Conservation (phyloP, 768 basidiomycete genomes). For the Gelatoporia subvermispora region DNA sequence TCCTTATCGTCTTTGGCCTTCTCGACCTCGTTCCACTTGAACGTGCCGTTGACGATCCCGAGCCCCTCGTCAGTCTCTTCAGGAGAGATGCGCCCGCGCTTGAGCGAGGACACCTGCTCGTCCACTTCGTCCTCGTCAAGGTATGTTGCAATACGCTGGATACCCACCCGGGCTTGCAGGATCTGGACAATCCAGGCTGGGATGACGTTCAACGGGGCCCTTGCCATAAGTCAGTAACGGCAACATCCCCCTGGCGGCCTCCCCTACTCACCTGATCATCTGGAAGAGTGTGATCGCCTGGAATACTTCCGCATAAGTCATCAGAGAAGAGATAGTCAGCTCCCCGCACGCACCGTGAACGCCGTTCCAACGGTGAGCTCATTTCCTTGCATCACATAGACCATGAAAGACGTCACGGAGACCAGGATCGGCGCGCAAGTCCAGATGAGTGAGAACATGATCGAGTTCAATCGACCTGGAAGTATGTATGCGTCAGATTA, state of each 20-base stretch:
- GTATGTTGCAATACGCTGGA: slow-evolving; percentile 57
- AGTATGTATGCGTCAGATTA: background rate
- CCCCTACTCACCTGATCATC: slow-evolving; percentile 63
- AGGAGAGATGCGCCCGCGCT: slow-evolving; percentile 27
- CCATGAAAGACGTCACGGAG: slow-evolving; percentile 75
- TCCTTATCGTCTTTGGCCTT: slow-evolving; percentile 25
- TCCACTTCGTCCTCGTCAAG: slow-evolving; percentile 59
- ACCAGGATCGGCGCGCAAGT: slow-evolving; percentile 72
- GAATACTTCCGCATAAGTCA: background rate
- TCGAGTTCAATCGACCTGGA: slow-evolving; percentile 62
- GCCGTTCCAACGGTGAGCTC: slow-evolving; percentile 75
- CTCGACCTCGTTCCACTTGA: slow-evolving; percentile 53
- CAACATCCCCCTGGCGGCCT: background rate
- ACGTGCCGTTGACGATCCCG: slow-evolving; percentile 45
- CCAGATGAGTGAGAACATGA: slow-evolving; percentile 73
- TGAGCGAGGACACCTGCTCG: slow-evolving; percentile 55
- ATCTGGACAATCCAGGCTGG: slow-evolving; percentile 78
- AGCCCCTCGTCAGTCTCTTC: slow-evolving; percentile 31
- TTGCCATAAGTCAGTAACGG: slow-evolving; percentile 15
- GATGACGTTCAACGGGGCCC: slow-evolving; percentile 71
- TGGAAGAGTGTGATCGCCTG: slow-evolving; percentile 77
- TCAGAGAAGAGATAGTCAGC: background rate
- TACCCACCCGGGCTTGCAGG: slow-evolving; percentile 53
- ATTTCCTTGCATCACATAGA: slow-evolving; percentile 66
- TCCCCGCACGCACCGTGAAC: slow-evolving; percentile 58